Percentiles rank a stretch among this genome's conserved stretches.
These are phyloP conservation scores for Powellomyces hirtus DNA, from an alignment of 192 early-diverging fungal genomes.

Conservation along the genomic window DNA sequence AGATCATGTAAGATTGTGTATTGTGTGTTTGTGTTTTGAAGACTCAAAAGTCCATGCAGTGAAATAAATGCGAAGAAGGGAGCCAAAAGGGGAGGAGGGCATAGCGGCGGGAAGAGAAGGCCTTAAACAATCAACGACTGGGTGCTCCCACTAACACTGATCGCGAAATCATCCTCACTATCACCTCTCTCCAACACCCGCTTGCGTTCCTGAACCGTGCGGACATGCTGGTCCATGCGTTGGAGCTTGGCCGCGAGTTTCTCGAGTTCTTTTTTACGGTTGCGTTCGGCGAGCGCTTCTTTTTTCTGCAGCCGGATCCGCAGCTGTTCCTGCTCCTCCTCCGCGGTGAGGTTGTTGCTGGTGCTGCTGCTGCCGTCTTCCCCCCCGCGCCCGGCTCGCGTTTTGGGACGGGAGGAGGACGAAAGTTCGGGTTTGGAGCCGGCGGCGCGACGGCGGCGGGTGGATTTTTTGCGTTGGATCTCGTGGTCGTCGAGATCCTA, in stretches of 20 bases:
- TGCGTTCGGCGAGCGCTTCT: conserved; percentile 39
- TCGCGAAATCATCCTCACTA: conserved; percentile 11
- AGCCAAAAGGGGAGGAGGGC: no score
- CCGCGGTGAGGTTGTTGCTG: background rate
- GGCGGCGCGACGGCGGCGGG: background rate
- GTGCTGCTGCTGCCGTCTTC: background rate
- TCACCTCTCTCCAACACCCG: conserved; percentile 41
- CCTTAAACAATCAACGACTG: conserved; percentile 4
- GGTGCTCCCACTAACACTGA: conserved; percentile 7
- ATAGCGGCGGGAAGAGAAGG: no score
- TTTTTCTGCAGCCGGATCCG: conserved; percentile 46
- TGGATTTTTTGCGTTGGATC: background rate
- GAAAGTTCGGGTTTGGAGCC: conserved; percentile 19
- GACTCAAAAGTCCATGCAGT: no score
- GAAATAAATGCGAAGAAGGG: no score
- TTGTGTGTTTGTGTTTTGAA: no score
- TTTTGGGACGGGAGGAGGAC: conserved; percentile 11
- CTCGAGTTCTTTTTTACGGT: conserved; percentile 44
- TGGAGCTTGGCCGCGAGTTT: conserved; percentile 52
- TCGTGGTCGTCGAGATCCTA: conserved; percentile 22
- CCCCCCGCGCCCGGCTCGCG: conserved; percentile 6
- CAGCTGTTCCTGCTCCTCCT: conserved; percentile 33
- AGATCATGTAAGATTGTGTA: no score
- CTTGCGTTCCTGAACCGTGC: conserved; percentile 49
- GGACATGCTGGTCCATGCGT: conserved; percentile 47